These are phyloP conservation scores for Vachellia collinsii DNA, from an alignment of 306 rosid genomes.

Conservation along the genomic window DNA sequence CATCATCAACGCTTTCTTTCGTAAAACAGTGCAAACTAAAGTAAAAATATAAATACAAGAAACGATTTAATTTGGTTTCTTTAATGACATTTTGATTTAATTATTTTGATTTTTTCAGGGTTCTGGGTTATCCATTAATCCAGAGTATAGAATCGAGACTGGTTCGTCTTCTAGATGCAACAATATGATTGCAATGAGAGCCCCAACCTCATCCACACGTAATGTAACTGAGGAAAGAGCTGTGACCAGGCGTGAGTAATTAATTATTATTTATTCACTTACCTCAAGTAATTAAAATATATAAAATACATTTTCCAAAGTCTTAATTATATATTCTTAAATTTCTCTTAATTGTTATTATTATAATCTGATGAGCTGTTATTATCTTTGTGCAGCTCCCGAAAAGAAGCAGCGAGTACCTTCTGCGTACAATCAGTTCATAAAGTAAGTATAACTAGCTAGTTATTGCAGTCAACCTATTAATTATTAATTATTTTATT, in stretches of 20 bases:
- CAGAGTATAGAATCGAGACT: slow-evolving; percentile 66
- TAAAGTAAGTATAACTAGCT: slow-evolving; percentile 56
- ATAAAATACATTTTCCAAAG: neutral
- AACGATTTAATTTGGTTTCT: neutral
- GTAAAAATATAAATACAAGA: neutral
- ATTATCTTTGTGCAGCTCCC: slow-evolving; percentile 88
- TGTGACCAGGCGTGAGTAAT: slow-evolving; percentile 78
- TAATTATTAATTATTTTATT: neutral
- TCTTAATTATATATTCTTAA: neutral
- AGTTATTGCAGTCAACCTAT: neutral
- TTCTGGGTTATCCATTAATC: slow-evolving; percentile 48
- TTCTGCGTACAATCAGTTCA: slow-evolving; percentile 99
- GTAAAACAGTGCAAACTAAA: neutral
- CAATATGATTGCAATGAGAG: slow-evolving; percentile 71
- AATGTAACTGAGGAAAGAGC: slow-evolving; percentile 59
- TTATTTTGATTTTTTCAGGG: slow-evolving; percentile 46
- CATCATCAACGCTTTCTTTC: too few relatives aligned
- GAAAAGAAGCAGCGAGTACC: slow-evolving; percentile 99
- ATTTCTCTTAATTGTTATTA: neutral
- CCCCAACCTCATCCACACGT: slow-evolving; percentile 51
- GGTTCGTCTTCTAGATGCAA: slow-evolving; percentile 79
- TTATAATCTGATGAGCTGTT: slow-evolving; percentile 48
- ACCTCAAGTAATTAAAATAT: neutral
- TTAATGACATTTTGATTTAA: neutral
- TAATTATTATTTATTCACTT: too few relatives aligned